Percentiles rank a stretch among this genome's conserved stretches.
phyloP scores from a whole-genome alignment of 495 filamentous ascomycete species.

The Geopyxis carbonaria region DNA sequence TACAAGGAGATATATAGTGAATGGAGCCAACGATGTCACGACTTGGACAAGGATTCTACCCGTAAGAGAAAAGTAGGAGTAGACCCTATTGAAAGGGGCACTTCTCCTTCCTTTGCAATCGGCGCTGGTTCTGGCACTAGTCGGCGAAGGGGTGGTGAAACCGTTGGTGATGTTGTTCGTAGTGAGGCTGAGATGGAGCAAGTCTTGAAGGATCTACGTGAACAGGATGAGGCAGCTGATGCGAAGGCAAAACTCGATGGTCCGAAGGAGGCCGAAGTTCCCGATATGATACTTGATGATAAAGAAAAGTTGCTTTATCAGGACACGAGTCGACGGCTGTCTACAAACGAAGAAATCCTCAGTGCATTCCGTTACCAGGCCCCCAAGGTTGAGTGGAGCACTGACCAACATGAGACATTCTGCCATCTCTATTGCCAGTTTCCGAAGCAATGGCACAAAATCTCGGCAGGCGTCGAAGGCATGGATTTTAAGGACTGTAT shows the following conservation, averaged over 20 bases:
- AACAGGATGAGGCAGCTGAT: constrained; percentile 22
- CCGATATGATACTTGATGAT: constrained; percentile 49
- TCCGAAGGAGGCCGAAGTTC: constrained; percentile 70
- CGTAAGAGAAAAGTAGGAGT: constrained; percentile 23
- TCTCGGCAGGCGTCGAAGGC: constrained; percentile 57
- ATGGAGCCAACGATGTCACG: constrained; percentile 17
- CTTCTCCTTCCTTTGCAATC: constrained; percentile 14
- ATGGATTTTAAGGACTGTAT: constrained; percentile 77
- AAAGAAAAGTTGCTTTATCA: constrained; percentile 39
- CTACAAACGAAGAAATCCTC: constrained; percentile 43
- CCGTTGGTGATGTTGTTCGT: constrained; percentile 22
- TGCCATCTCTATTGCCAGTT: constrained; percentile 59
- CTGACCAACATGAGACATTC: constrained; percentile 60
- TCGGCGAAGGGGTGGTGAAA: constrained; percentile 16
- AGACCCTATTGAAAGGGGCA: constrained; percentile 16
- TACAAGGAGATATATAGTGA: constrained; percentile 17
- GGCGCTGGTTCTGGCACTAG: constrained; percentile 14
- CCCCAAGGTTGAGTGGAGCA: constrained; percentile 64
- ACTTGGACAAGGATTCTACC: constrained; percentile 20
- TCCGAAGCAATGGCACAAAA: constrained; percentile 86
- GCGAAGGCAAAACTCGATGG: constrained; percentile 56
- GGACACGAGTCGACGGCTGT: constrained; percentile 55
- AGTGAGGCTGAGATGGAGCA: constrained; percentile 26
- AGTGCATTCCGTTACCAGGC: constrained; percentile 56
- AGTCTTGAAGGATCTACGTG: constrained; percentile 18